Conservation (phyloP, 202 grass and related monocot genomes). For the Setaria viridis region DNA sequence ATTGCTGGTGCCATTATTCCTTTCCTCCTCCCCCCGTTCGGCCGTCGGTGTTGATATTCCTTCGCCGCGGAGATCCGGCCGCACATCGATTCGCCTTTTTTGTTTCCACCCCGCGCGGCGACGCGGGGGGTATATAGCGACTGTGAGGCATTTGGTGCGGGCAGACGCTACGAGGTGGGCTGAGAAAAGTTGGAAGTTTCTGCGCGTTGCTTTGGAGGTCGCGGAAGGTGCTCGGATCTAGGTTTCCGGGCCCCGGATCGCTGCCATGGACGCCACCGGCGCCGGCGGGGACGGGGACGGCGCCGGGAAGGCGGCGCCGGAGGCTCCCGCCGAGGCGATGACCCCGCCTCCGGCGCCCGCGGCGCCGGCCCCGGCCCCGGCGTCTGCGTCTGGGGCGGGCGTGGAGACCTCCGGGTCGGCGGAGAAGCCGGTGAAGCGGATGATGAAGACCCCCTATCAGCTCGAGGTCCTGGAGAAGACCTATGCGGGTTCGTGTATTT, state of each 20-base stretch:
- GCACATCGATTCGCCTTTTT: conserved; percentile 54
- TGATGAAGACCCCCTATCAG: conserved; percentile 99
- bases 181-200: conserved; percentile 33
- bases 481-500: conserved; percentile 66
- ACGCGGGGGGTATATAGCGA: conserved; percentile 18
- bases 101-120: too few relatives aligned
- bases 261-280: conserved; percentile 45
- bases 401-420: conserved; percentile 42
- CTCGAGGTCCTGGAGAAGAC: conserved; percentile 93
- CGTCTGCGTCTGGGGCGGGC: conserved; percentile 14
- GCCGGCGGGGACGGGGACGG: conserved; percentile 46
- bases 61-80: conserved; percentile 54
- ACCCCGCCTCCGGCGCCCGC: conserved; percentile 33
- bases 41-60: conserved; percentile 27
- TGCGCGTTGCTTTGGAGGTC: conserved; percentile 25
- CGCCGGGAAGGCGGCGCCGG: conserved; percentile 38
- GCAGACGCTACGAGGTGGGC: conserved; percentile 33
- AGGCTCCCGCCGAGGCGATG: conserved; percentile 13
- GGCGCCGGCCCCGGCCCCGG: conserved; percentile 13
- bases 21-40: conserved; percentile 6
- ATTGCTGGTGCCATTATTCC: conserved; percentile 37
- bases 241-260: conserved; percentile 40
- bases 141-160: conserved; percentile 47
- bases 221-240: conserved; percentile 56
- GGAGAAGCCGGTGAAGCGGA: conserved; percentile 74